Evolutionary conservation across 2,329 filamentous ascomycete species (phyloP).

Genomic region (Fusarium proliferatum): DNA sequence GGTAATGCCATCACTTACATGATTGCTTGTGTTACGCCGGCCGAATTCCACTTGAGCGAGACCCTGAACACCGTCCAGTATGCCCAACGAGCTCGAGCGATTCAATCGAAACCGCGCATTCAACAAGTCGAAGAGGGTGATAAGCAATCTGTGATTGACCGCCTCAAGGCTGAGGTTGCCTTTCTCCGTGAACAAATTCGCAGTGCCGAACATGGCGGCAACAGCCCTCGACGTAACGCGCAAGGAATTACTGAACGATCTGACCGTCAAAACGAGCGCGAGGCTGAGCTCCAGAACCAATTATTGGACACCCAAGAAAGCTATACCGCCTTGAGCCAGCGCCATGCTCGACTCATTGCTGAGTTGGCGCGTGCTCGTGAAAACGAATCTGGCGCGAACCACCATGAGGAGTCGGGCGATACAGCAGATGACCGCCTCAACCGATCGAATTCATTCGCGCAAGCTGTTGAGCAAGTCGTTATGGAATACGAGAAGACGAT

Average conservation of each 20-base stretch:
- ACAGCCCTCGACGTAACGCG: constrained; percentile 64
- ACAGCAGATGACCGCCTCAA: constrained; percentile 88
- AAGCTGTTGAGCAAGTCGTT: constrained; percentile 95
- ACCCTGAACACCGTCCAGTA: constrained; percentile 98
- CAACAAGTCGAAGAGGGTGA: constrained; percentile 94
- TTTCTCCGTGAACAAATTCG: constrained; percentile 95
- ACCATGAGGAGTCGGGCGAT: constrained; percentile 72
- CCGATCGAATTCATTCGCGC: constrained; percentile 93
- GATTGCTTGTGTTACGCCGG: constrained; percentile 97
- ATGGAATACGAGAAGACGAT: constrained; percentile 99
- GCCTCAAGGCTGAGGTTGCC: constrained; percentile 90
- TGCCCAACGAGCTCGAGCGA: constrained; percentile 92
- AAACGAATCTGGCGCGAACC: constrained; percentile 69
- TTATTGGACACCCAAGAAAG: constrained; percentile 93
- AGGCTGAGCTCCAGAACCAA: constrained; percentile 92
- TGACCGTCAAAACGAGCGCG: constrained; percentile 84
- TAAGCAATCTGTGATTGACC: constrained; percentile 92
- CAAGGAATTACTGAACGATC: constrained; percentile 73
- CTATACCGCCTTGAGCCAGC: constrained; percentile 88
- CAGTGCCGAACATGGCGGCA: constrained; percentile 71
- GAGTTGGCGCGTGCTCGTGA: constrained; percentile 91
- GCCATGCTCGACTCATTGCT: constrained; percentile 94
- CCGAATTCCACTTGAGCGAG: constrained; percentile 97
- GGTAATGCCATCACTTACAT: constrained; percentile 99
- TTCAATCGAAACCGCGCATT: constrained; percentile 97